Percentiles rank a stretch among this genome's conserved stretches.
phyloP scores from a whole-genome alignment of 768 basidiomycete species.

The Hericium coralloides region DNA sequence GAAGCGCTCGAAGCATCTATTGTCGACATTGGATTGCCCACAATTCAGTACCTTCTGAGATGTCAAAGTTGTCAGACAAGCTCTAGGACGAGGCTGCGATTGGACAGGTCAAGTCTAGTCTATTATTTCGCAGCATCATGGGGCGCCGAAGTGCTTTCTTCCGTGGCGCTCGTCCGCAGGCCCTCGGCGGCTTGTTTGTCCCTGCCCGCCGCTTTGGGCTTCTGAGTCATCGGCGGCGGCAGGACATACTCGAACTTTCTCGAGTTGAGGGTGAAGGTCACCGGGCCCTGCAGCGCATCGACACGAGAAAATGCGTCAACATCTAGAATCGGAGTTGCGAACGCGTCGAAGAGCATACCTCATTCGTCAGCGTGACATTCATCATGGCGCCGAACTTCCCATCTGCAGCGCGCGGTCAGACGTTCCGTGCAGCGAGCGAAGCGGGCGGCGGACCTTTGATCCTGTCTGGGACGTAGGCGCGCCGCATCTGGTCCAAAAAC shows the following conservation, averaged over 20 bases:
- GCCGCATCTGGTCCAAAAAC: slow-evolving; percentile 61
- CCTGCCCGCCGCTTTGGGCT: background rate
- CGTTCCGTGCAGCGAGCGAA: slow-evolving; percentile 1
- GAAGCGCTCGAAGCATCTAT: too few relatives aligned
- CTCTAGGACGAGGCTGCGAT: too few relatives aligned
- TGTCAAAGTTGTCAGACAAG: background rate
- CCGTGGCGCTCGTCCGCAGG: background rate
- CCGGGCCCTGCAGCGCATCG: slow-evolving; percentile 50
- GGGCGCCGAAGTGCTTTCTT: background rate
- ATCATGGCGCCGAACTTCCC: slow-evolving; percentile 97
- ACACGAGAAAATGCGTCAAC: background rate
- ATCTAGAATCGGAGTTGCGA: background rate
- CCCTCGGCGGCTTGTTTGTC: background rate
- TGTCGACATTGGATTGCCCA: too few relatives aligned
- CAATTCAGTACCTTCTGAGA: background rate
- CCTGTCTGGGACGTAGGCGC: slow-evolving; percentile 61
- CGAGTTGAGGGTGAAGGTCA: slow-evolving; percentile 79
- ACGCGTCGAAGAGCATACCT: slow-evolving; percentile 38
- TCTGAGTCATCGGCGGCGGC: background rate
- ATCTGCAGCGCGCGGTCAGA: slow-evolving; percentile 37
- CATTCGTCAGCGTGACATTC: slow-evolving; percentile 81
- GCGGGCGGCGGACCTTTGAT: slow-evolving; percentile 55
- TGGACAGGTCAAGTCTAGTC: background rate
- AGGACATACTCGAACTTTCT: slow-evolving; percentile 65
- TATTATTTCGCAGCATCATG: background rate